phyloP scores from a whole-genome alignment of 768 basidiomycete genomes.

The Lentinus brumalis region DNA sequence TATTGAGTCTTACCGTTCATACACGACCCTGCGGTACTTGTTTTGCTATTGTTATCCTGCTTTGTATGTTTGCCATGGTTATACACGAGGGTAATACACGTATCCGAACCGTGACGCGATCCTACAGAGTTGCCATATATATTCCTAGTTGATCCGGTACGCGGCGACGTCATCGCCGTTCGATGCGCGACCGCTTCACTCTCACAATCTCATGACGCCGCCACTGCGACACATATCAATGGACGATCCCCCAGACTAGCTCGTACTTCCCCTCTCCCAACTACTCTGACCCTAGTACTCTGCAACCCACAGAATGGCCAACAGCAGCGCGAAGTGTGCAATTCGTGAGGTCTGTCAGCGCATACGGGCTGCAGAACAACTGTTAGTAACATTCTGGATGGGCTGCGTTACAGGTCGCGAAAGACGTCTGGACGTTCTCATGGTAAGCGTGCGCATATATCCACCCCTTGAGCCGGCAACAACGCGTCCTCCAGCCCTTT shows the following conservation, averaged over 20 bases:
- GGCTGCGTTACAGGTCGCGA: conserved; percentile 30
- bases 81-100: no score
- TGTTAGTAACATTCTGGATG: no score
- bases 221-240: no score
- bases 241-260: background rate
- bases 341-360: conserved; percentile 10
- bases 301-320: background rate
- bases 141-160: background rate
- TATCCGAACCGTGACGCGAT: no score
- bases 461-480: background rate
- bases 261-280: background rate
- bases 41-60: no score
- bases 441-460: conserved; percentile 37
- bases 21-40: no score
- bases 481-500: conserved; percentile 55
- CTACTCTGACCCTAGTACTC: no score
- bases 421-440: conserved; percentile 68
- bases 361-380: background rate
- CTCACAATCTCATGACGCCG: no score
- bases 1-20: background rate
- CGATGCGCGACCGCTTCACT: no score
- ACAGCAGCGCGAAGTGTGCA: conserved; percentile 3
- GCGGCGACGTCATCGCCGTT: no score
- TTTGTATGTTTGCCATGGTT: no score
- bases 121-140: no score